Conservation (phyloP, 306 rosid species). For the Nissolia schottii region DNA sequence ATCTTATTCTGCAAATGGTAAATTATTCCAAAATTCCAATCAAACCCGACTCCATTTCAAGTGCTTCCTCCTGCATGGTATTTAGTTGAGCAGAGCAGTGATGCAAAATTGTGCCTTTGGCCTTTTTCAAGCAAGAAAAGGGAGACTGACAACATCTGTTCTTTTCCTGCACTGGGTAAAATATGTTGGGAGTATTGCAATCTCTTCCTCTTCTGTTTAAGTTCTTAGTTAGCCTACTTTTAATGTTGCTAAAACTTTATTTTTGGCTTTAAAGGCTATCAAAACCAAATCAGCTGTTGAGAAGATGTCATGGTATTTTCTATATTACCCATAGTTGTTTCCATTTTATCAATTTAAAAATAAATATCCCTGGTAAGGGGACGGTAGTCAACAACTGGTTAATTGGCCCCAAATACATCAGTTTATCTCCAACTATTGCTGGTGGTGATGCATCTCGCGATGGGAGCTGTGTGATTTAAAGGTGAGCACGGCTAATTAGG, state of each 20-base stretch:
- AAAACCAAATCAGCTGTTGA: constrained; percentile 60
- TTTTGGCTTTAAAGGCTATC: constrained; percentile 65
- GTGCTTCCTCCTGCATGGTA: constrained; percentile 54
- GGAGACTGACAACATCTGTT: constrained; percentile 76
- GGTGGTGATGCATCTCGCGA: constrained; percentile 97
- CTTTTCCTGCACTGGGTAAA: constrained; percentile 83
- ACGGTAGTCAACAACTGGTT: constrained; percentile 75
- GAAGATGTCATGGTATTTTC: constrained; percentile 75
- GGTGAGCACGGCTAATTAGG: constrained; percentile 99
- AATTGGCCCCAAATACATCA: constrained; percentile 84
- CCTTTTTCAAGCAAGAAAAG: constrained; percentile 74
- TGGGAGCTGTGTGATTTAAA: constrained; percentile 85
- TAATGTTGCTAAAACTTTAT: constrained; percentile 65
- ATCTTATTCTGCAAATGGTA: constrained; percentile 36
- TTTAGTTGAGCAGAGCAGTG: constrained; percentile 69
- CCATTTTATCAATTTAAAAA: constrained; percentile 35
- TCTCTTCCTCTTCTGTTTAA: constrained; percentile 60
- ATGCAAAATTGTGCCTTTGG: constrained; percentile 49
- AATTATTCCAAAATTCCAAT: constrained; percentile 36
- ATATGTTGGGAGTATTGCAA: constrained; percentile 69
- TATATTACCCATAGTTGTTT: constrained; percentile 45
- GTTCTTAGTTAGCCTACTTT: constrained; percentile 45
- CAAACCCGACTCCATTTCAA: constrained; percentile 45
- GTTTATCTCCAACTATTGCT: constrained; percentile 89
- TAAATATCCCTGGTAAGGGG: constrained; percentile 98